Base-by-base conservation (phyloP, 2,329 filamentous ascomycete species). In the Septoria linicola region DNA sequence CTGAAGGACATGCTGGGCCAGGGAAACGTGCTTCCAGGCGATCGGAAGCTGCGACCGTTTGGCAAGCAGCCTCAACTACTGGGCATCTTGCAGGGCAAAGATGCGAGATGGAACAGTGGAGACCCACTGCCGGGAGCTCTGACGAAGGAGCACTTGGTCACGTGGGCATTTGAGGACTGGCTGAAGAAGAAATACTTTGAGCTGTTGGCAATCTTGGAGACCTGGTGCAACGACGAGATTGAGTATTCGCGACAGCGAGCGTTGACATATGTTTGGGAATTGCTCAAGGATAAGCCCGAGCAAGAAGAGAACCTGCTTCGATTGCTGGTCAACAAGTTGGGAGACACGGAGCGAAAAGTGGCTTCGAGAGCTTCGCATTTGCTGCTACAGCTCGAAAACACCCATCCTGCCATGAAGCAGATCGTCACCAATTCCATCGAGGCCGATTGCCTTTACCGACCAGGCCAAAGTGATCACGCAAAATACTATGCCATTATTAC, bases 401-500 rank as follows among this genome's bases (percentile, higher is more conserved):
- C 85, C 0, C 93, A 99, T 68, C 93, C 93, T 0, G 80, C 89
- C 48, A 99, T 99, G 93, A 97, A 96, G 70, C 78, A 82, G 13
- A 84, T 95, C 45, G 87, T 99, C 59, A 84, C 96, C 59, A 84
- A 82, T 55, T 83, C 84, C 8, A 84, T 99, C 36, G 92, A 99
- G 70, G 84, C 87, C 48, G 92, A 97, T 62, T 80, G 95, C 40
- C 75, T 99, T 17, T 87, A 96, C 67, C 83, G 89, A 45, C 88
- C 91, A 0, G 88, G 89, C 8, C 93, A 97, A 70, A 92, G 83
- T 64, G 78, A 86, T 30, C 88, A 95, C 62, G 89, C 92, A 34
- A 95, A 89, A 67, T 99, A 99, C 72, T 96, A 96, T 70, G 91
- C 89, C 27, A 85, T 96, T 68, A 96, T 96, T 68, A 97, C 93